Evolutionary conservation across 1,284 basidiomycete species (phyloP), one percentile per base, ranked within the genome.

Genomic region (Naganishia sp.): DNA sequence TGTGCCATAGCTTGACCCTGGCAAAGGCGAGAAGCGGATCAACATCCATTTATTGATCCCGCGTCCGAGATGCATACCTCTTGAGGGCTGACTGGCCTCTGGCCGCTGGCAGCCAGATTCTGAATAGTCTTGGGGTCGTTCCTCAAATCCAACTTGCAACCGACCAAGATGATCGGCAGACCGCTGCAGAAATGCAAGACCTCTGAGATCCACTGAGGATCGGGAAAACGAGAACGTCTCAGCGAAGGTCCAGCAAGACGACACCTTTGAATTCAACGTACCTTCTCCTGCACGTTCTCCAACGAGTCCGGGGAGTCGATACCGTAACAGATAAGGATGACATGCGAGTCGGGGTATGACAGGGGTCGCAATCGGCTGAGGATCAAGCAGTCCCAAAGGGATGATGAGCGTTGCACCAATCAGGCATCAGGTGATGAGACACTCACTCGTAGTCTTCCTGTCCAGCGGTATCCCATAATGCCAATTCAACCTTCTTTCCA

Each of bases 201-300:
- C 78, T 95, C 92, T 17, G 92, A 90, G 74, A 92, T 90, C 92
- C 92, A 95, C 90, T 93, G 72, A 57, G 2, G 15, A 69, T 43
- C 63, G 32, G 28, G n/a, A 61, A n/a, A 13, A 21, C 18, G 58
- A 61, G 55, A 54, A 42, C 60, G 49, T 46, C 13, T 65, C 17
- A 62, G 35, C 21, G 43, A 41, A 23, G 43, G 9, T 23, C 35
- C 43, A n/a, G 17, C 17, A 41, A 56, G 41, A 43, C 47, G 46
- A n/a, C 9, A 10, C 18, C 28, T 39, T n/a, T 41, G 47, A 13
- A 35, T 39, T 23, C 13, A 42, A 80, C 86, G 50, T 45, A 90
- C 90, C 89, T 94, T 95, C 82, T 94, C 92, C 82, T 94, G 90
- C 42, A 95, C 91, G 83, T 95, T 95, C 81, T 94, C 92, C 70